Conservation (phyloP, 495 filamentous ascomycete genomes). For the Tuber borchii region DNA sequence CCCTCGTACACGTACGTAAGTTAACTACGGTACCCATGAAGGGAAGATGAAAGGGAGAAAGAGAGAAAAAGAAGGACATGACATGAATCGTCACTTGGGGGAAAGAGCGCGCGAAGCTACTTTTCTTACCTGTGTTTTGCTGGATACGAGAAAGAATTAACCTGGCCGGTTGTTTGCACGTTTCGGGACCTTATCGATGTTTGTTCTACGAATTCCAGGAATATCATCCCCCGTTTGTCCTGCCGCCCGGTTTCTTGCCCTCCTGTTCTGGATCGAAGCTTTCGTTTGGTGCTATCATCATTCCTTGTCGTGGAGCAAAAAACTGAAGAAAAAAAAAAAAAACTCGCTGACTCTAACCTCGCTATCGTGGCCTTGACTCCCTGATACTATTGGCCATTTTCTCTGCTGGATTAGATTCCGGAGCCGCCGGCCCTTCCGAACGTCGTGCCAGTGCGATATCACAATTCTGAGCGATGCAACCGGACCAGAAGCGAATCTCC, state of each 20-base stretch:
- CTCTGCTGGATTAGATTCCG: not conserved
- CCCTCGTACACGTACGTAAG: not conserved
- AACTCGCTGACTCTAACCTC: not conserved
- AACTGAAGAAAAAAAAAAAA: not conserved
- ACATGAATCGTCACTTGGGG: not conserved
- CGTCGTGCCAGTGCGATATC: no score
- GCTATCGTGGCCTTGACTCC: not conserved
- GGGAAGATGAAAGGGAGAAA: not conserved
- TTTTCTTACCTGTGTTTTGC: not conserved
- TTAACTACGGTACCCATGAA: not conserved
- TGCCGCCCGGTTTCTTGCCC: not conserved
- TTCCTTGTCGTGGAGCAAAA: not conserved
- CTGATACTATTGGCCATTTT: not conserved
- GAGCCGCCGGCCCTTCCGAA: not conserved
- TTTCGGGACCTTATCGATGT: slow-evolving; percentile 1
- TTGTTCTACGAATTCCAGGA: not conserved
- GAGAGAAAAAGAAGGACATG: not conserved
- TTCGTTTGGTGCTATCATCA: not conserved
- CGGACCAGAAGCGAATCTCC: no score
- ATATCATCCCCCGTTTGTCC: not conserved
- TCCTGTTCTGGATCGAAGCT: not conserved
- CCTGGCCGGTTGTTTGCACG: not conserved
- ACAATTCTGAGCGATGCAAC: no score
- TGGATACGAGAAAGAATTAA: not conserved
- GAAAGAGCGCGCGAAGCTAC: not conserved